A percentile compares a stretch with the other conserved stretches of the same genome.
Conservation (phyloP, 2,329 filamentous ascomycete genomes). For the Microcyclospora pomicola region DNA sequence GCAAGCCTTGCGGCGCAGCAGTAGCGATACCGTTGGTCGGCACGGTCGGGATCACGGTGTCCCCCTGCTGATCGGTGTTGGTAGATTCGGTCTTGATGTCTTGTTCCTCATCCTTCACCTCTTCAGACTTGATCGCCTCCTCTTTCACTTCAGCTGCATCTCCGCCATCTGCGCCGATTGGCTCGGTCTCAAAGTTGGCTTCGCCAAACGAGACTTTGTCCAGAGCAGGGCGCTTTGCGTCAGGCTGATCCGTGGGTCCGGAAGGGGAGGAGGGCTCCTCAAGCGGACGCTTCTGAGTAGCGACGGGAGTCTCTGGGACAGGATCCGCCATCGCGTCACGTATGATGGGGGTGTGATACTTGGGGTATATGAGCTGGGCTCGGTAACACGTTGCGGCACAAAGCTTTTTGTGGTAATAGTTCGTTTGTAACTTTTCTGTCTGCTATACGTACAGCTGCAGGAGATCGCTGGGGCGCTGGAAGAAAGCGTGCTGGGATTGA, state of each 20-base stretch:
- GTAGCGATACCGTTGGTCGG: slow-evolving; percentile 33
- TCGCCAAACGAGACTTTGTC: slow-evolving; percentile 74
- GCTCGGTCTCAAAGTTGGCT: slow-evolving; percentile 4
- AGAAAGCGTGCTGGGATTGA: neutral
- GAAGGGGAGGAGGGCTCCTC: slow-evolving; percentile 95
- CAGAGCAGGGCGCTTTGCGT: slow-evolving; percentile 89
- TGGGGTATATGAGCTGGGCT: neutral
- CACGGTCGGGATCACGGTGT: slow-evolving; percentile 55
- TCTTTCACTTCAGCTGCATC: slow-evolving; percentile 27
- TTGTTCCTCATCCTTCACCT: slow-evolving; percentile 10
- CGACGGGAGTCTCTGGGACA: slow-evolving; percentile 33
- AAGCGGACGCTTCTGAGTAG: slow-evolving; percentile 79
- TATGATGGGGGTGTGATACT: slow-evolving; percentile 1
- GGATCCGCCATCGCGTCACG: slow-evolving; percentile 17
- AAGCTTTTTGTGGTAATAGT: neutral
- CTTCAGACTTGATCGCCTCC: slow-evolving; percentile 23
- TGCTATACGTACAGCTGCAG: slow-evolving; percentile 1
- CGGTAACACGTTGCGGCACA: too few relatives aligned
- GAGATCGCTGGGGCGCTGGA: neutral
- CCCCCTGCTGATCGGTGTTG: slow-evolving; percentile 35
- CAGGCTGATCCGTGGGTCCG: slow-evolving; percentile 79
- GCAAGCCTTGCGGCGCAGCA: slow-evolving; percentile 7
- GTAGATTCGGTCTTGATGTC: neutral
- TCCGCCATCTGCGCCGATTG: slow-evolving; percentile 20
- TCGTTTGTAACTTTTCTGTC: neutral